Evolutionary conservation across 1,139 yeast genomes (phyloP).

Genomic region (Wickerhamomyces sp.): DNA sequence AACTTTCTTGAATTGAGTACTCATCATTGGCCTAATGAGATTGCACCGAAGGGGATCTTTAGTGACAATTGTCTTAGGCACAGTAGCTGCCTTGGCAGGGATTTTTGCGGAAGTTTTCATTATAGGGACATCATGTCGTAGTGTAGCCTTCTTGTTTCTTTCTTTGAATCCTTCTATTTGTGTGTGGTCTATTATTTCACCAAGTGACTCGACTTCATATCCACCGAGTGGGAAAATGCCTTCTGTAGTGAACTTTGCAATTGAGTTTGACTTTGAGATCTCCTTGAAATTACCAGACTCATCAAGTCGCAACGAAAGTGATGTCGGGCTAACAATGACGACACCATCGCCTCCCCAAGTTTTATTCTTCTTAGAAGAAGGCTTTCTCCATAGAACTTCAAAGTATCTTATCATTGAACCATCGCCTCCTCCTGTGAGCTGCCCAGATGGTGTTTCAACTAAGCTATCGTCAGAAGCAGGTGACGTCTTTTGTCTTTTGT

Average conservation of each 20-base stretch:
- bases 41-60: constrained; percentile 1
- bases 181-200: constrained; percentile 28
- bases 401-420: constrained; percentile 14
- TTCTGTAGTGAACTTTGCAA: constrained; percentile 30
- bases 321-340: constrained; percentile 29
- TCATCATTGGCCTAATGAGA: constrained; percentile 3
- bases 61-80: background rate
- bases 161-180: constrained; percentile 16
- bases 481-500: too few relatives aligned
- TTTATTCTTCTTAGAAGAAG: constrained; percentile 72
- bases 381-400: constrained; percentile 45
- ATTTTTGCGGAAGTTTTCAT: background rate
- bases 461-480: too few relatives aligned
- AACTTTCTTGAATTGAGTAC: constrained; percentile 19
- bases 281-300: constrained; percentile 28
- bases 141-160: constrained; percentile 6
- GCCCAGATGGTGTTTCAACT: constrained; percentile 1
- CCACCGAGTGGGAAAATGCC: constrained; percentile 44
- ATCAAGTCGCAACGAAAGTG: constrained; percentile 25
- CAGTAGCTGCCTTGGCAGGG: background rate
- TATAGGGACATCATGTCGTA: too few relatives aligned
- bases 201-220: constrained; percentile 53
- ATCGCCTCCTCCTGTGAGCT: background rate
- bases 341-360: constrained; percentile 95
- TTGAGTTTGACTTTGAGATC: constrained; percentile 14